Conservation (phyloP, 257 asterid genomes). For the Petunia secreta region DNA sequence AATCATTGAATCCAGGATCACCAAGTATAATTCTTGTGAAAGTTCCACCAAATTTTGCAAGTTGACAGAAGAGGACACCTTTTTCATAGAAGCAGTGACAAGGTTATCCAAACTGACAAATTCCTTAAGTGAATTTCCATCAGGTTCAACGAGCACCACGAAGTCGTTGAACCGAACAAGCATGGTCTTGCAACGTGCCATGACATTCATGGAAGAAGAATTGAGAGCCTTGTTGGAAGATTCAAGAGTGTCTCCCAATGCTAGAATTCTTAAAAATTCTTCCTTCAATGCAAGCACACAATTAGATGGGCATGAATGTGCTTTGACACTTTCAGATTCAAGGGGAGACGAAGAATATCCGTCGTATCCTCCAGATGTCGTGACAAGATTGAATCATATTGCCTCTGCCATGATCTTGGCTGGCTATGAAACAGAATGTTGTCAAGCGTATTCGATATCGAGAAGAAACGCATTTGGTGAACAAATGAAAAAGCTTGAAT, state of each 20-base stretch:
- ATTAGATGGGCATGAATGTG: conserved; percentile 12
- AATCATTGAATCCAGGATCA: conserved; percentile 55
- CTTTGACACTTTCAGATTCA: neutral
- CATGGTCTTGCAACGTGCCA: conserved; percentile 64
- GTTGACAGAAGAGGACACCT: conserved; percentile 49
- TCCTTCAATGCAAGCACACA: conserved; percentile 34
- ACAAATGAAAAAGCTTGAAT: conserved; percentile 55
- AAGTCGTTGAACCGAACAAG: conserved; percentile 56
- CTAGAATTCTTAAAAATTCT: conserved; percentile 26
- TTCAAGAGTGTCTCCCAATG: conserved; percentile 10
- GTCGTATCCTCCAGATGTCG: conserved; percentile 44
- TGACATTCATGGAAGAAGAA: conserved; percentile 76
- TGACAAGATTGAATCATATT: conserved; percentile 55
- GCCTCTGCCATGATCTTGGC: conserved; percentile 61
- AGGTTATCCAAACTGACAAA: conserved; percentile 52
- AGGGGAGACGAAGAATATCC: conserved; percentile 43
- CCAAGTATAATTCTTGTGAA: conserved; percentile 37
- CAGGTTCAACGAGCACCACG: conserved; percentile 35
- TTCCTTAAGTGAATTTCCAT: conserved; percentile 50
- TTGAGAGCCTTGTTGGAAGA: conserved; percentile 61
- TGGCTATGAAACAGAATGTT: conserved; percentile 79
- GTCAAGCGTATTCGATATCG: conserved; percentile 63
- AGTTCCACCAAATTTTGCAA: conserved; percentile 32
- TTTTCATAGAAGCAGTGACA: conserved; percentile 55
- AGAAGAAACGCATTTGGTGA: conserved; percentile 53